Percentiles rank a stretch among this genome's conserved stretches.
Evolutionary conservation across 2,329 filamentous ascomycete genomes (phyloP).

Genomic region (Sphaerostilbella broomeana): DNA sequence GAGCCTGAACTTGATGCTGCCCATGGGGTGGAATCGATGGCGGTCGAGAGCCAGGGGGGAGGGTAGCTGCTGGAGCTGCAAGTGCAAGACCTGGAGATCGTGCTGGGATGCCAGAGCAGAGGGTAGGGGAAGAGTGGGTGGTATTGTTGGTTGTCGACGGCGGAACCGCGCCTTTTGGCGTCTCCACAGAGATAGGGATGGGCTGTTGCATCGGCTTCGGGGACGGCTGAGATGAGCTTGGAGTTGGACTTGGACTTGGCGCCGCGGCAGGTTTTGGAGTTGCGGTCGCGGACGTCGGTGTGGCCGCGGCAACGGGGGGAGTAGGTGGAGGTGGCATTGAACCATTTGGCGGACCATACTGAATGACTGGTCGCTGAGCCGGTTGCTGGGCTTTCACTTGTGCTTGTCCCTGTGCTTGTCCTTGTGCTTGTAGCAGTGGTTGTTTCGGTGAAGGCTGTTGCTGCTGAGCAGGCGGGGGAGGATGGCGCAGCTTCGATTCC

Average conservation of each 20-base stretch:
- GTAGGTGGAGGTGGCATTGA: conserved; percentile 49
- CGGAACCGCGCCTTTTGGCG: conserved; percentile 1
- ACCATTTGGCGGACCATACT: conserved; percentile 60
- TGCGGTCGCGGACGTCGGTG: conserved; percentile 12
- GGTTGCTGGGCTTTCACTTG: too few species aligned
- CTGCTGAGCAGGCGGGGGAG: conserved; percentile 28
- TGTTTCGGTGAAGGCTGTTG: conserved; percentile 14
- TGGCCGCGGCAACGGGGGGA: conserved; percentile 23
- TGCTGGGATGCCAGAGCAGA: conserved; percentile 1
- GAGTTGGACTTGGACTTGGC: conserved; percentile 17
- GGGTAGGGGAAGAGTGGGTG: conserved; percentile 9
- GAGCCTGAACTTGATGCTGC: conserved; percentile 16
- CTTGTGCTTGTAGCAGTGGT: conserved; percentile 7
- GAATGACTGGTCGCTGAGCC: conserved; percentile 48
- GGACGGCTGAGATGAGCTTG: conserved; percentile 18
- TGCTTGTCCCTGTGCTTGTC: conserved; percentile 8
- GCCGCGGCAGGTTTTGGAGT: conserved; percentile 13
- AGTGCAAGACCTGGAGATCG: conserved; percentile 11
- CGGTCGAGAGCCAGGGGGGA: conserved; percentile 18
- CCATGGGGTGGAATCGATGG: conserved; percentile 18
- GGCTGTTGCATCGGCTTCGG: conserved; percentile 13
- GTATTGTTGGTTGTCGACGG: conserved; percentile 2
- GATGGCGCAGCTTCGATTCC: conserved; percentile 43
- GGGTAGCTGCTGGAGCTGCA: conserved; percentile 18
- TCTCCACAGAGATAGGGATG: conserved; percentile 2